Evolutionary conservation across 441 rosid species (phyloP), one percentile per base, ranked within the genome.

Genomic region (Pelargonium myrrhifolium): DNA sequence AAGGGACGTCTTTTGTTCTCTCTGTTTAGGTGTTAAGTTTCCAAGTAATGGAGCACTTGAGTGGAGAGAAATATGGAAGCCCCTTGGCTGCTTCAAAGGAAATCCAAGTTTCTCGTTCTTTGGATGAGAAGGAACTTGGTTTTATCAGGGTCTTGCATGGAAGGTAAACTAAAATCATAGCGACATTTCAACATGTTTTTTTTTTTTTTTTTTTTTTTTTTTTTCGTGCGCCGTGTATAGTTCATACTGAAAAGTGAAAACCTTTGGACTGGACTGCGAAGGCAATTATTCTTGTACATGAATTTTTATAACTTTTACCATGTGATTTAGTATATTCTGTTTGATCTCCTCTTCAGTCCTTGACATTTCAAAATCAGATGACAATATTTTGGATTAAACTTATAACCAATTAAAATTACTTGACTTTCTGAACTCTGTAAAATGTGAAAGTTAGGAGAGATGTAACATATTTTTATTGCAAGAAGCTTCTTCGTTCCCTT

Each of bases 141-240:
- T 89, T 87, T 74, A 77, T 87, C 62, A 87, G 69, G 81, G 79
- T 87, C 76, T 75, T 89, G 71, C 62, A 78, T 77, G 97, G 92
- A 86, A 91, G 97, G 99, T 93, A 86, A 67, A 64, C 28, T 62
- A 55, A 49, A 66, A 17, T 65, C 15, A 58, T 51, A 22, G n/a
- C 55, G n/a, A 56, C 35, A 37, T 51, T 65, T 64, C 55, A 49
- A 31, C 22, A 17, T 62, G 59, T 15, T n/a, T n/a, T n/a, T n/a
- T n/a, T n/a, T n/a, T n/a, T n/a, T n/a, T n/a, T n/a, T n/a, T n/a
- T n/a, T n/a, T n/a, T n/a, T n/a, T n/a, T 6, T 18, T 55, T 9
- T 67, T 9, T 39, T 14, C 59, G 4, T 39, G 11, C 63, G 20
- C 37, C 22, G 6, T 39, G 53, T 17, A 67, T 64, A 15, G 8